Evolutionary conservation across 2,329 filamentous ascomycete genomes (phyloP), one percentile per base, ranked within the genome.

Genomic region (Fusarium sp.): DNA sequence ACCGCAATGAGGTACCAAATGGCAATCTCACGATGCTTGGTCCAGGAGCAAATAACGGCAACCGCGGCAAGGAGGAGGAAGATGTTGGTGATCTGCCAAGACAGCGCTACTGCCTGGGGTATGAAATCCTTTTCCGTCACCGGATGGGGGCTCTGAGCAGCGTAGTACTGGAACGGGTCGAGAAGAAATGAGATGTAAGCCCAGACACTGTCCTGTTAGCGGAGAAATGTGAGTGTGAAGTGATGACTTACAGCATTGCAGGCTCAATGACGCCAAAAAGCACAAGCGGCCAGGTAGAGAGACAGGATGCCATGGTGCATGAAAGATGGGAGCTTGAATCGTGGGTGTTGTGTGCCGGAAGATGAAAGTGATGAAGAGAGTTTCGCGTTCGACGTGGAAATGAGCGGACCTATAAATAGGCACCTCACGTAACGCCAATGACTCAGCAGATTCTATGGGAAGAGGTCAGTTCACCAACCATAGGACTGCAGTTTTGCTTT

Each of bases 31-130:
- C 43, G 43, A 23, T 62, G 36, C 10, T 30, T 50, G 4, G 59
- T 57, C 59, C 44, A 56, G 59, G 44, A 57, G 52, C 52, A 62
- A 30, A 62, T 62, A 18, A 62, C 7, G 0, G 51, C 52, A 9
- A 62, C 55, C 1, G 59, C 27, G 6, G 52, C 59, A 2, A 62
- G 18, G 0, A 62, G 10, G 0, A 62, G 39, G 13, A 62, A 13
- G 6, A 57, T 52, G 7, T 62, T 62, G 3, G 59, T 37, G 30
- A 62, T 62, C 6, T 43, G 52, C 59, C 52, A 62, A 18, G 31
- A 27, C 43, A 62, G 16, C 4, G 52, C 44, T 16, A 31, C 51
- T 31, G 59, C 59, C 15, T 41, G 59, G 3, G 59, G 52, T 1
- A 52, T 62, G 34, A 62, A 62, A 23, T 43, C 30, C 9, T 62